A percentile compares a stretch with the other conserved stretches of the same genome.
Evolutionary conservation across 208 protist species (phyloP).

Genomic region (Trypanosoma mega): DNA sequence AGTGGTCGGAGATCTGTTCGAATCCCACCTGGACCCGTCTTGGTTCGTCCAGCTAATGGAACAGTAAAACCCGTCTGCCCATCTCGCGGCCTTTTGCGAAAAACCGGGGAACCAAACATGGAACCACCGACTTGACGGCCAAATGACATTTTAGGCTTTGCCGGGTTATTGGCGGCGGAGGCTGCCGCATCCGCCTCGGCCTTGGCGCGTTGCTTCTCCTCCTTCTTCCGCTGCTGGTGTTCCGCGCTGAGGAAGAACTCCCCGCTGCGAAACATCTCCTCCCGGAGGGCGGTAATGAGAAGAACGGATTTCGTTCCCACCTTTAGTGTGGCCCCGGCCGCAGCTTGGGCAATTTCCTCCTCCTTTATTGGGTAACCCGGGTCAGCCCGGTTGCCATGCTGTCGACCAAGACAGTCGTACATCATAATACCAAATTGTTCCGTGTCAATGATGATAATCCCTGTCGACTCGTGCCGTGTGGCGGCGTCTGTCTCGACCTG

Average conservation of each 20-base stretch:
- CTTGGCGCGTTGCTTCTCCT: conserved; percentile 79
- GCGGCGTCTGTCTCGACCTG: conserved; percentile 83
- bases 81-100: conserved; percentile 70
- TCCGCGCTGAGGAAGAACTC: conserved; percentile 89
- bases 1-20: conserved; percentile 63
- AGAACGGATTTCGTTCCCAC: conserved; percentile 72
- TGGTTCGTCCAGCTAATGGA: conserved; percentile 70
- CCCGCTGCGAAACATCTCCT: conserved; percentile 84
- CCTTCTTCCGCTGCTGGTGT: conserved; percentile 75
- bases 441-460: conserved; percentile 83
- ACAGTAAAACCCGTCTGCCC: conserved; percentile 77
- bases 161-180: conserved; percentile 28
- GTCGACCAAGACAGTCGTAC: conserved; percentile 83
- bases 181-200: conserved; percentile 52
- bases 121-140: conserved; percentile 35
- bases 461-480: conserved; percentile 75
- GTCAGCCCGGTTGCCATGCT: conserved; percentile 81
- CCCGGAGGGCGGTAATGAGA: conserved; percentile 76
- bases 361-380: conserved; percentile 80
- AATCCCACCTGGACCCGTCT: conserved; percentile 60
- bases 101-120: conserved; percentile 55
- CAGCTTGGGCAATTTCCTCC: conserved; percentile 60
- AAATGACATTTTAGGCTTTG: conserved; percentile 75
- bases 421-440: conserved; percentile 75
- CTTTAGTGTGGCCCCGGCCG: conserved; percentile 59